Evolutionary conservation across 176 grass and related monocot species (phyloP), one percentile per base, ranked within the genome.

Genomic region (Triticum urartu): DNA sequence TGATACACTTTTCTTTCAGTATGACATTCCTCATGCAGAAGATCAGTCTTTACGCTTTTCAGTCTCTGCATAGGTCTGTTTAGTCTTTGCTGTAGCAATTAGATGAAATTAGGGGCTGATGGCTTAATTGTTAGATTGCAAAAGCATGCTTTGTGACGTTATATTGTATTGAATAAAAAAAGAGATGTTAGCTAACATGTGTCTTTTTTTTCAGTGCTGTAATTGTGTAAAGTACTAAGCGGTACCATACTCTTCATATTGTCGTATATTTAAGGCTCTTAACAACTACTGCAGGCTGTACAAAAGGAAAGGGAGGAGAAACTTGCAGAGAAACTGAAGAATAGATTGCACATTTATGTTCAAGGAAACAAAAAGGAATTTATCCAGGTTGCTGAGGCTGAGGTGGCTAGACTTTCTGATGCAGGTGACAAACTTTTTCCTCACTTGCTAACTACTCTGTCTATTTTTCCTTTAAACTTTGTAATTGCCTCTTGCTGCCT

Each of bases 291-390:
- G 77, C 61, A 98, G 95, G 78, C 72, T 86, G 87, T 99, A 89
- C 97, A 99, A 35, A 94, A 91, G 78, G 94, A 99, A 85, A 96
- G 97, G 68, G 94, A 97, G 72, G 94, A 97, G 72, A 99, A 97
- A 76, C 97, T 99, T 60, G 89, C 97, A 77, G 90, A 93, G 50
- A 66, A 40, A 68, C 85, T 99, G 73, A 94, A 91, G 88, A 65
- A 97, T 61, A 86, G 85, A 61, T 82, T 99, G 70, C 65, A 96
- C 83, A 75, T 88, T 11, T 97, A 97, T 89, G 94, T 96, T 87
- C 97, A 96, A 91, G 97, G 94, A 64, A 81, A 91, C 81, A 94
- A 91, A 87, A 89, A 93, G 13, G 92, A 91, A 33, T 99, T 97
- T 77, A 87, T 92, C 72, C 87, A 54, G 48, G 13, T 66, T 71